Evolutionary conservation across 179 eudicot species (phyloP).

Genomic region (Spinacia oleracea): DNA sequence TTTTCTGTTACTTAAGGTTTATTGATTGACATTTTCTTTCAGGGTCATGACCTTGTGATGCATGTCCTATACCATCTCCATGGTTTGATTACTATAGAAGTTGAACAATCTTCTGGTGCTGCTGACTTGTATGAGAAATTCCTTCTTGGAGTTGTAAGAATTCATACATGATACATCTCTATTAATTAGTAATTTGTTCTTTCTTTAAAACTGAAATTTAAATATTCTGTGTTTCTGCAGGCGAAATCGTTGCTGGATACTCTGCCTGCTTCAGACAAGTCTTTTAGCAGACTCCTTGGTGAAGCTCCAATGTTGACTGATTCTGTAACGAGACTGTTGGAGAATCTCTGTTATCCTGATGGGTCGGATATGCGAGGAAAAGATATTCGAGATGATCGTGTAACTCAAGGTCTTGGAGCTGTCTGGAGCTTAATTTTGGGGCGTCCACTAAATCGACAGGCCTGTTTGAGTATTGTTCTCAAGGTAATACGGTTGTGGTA

Average conservation of each 20-base stretch:
- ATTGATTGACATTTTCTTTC: conserved; percentile 27
- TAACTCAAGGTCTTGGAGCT: conserved; percentile 95
- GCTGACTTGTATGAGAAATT: conserved; percentile 76
- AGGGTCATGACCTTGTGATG: conserved; percentile 99
- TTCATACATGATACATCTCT: not conserved
- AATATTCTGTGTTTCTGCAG: conserved; percentile 37
- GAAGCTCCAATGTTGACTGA: conserved; percentile 85
- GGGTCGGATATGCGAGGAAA: conserved; percentile 39
- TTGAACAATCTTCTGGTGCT: conserved; percentile 49
- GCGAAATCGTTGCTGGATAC: conserved; percentile 74
- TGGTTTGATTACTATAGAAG: conserved; percentile 46
- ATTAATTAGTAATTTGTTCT: not conserved
- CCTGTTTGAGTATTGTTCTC: conserved; percentile 79
- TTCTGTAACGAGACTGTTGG: conserved; percentile 62
- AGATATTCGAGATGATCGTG: conserved; percentile 79
- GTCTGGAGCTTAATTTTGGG: conserved; percentile 92
- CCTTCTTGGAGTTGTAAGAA: conserved; percentile 79
- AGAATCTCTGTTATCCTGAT: conserved; percentile 64
- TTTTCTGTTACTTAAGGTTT: not conserved
- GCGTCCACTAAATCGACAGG: conserved; percentile 69
- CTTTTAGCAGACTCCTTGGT: conserved; percentile 90
- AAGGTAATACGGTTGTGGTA: conserved; percentile 52
- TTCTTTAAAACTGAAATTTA: not conserved
- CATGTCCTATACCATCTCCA: conserved; percentile 81
- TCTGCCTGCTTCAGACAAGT: conserved; percentile 86